Evolutionary conservation across 2,329 filamentous ascomycete species (phyloP), one percentile per base, ranked within the genome.

Genomic region (Ilyonectria destructans): DNA sequence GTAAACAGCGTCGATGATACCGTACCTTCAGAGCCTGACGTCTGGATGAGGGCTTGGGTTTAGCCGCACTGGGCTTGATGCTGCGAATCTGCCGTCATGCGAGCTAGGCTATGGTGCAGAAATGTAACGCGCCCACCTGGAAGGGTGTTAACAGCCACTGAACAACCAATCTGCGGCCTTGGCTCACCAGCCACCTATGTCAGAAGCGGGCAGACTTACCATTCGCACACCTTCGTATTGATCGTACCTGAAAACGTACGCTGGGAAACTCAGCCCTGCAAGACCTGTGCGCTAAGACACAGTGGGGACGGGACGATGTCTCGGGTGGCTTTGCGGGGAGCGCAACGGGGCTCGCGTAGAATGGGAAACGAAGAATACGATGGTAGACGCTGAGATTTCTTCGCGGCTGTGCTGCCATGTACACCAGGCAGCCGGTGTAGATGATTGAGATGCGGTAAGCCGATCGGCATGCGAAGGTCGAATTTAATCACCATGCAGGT

Each of bases 341-440:
- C 2, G 6, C 17, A 43, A n/a, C 15, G 17, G 17, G 40, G 17
- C 2, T 29, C 23, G 29, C 26, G 17, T 19, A 5, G 26, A 12
- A 17, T n/a, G 26, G 9, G 9, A 55, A 62, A 9, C 60, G 60
- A 63, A n/a, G 29, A 57, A 63, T 63, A 63, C 60, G 60, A 58
- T 29, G 15, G 10, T n/a, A 29, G 12, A 17, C 29, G 45, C 31
- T 10, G 19, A 37, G 21, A 7, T 12, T 8, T 8, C 6, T 15
- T n/a, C 4, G 26, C 15, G 19, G 19, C 40, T 33, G 48, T 17
- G n/a, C 17, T n/a, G 4, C n/a, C 2, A n/a, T 43, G 2, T 17
- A 43, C 17, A n/a, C 6, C 15, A 31, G 26, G 10, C 31, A 23
- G 17, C 12, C 3, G 13, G n/a, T 8, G 37, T 31, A 13, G 8